A percentile compares a stretch with the other conserved stretches of the same genome.
Evolutionary conservation across 305 asterid species (phyloP).

Genomic region (Nicotiana rustica): DNA sequence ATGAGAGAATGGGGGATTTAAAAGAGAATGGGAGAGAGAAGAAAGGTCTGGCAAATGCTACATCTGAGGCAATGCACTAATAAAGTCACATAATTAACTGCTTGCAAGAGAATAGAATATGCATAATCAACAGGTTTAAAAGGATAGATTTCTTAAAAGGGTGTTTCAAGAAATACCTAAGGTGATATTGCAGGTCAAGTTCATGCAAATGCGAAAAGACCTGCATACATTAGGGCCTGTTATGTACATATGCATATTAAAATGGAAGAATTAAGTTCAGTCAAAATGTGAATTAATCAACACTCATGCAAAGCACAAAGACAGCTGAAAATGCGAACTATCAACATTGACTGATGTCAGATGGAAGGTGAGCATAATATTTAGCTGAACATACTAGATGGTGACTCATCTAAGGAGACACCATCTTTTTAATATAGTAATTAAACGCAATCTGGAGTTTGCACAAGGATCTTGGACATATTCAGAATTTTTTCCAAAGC

Average conservation of each 20-base stretch:
- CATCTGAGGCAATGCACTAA: conserved; percentile 12
- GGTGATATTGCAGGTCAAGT: conserved; percentile 93
- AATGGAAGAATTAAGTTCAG: conserved; percentile 21
- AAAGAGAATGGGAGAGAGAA: conserved; percentile 13
- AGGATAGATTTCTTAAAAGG: not conserved
- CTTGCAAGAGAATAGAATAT: not conserved
- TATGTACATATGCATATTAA: conserved; percentile 28
- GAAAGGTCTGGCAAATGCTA: conserved; percentile 2
- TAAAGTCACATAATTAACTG: conserved; percentile 9
- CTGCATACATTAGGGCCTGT: conserved; percentile 57
- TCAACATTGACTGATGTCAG: not conserved
- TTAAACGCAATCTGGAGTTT: conserved; percentile 17
- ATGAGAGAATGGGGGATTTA: not conserved
- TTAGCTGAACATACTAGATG: conserved; percentile 28
- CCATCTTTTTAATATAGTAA: not conserved
- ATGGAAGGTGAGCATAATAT: not conserved
- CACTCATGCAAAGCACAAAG: not conserved
- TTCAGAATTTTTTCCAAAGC: not conserved
- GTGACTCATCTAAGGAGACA: not conserved
- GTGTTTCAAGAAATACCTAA: conserved; percentile 68
- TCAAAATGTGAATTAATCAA: not conserved
- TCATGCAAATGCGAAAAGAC: conserved; percentile 97
- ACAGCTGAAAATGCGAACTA: not conserved
- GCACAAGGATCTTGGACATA: not conserved
- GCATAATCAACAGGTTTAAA: conserved; percentile 17